These are phyloP conservation scores for Hypomontagnella monticulosa DNA, from an alignment of 495 filamentous ascomycete genomes.

Conservation along the genomic window DNA sequence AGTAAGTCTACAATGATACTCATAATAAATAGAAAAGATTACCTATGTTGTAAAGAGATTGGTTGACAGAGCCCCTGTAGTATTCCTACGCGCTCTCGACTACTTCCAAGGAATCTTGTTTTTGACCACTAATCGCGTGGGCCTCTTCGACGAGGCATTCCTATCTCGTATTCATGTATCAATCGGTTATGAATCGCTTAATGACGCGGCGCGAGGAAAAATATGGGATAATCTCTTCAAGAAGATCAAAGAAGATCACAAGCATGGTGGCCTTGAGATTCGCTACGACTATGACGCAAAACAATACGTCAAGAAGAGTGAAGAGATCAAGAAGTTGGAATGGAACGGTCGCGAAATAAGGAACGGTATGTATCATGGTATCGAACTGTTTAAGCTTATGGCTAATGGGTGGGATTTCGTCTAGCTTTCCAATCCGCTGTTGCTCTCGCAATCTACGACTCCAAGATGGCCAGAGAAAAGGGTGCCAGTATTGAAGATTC, in stretches of 20 bases:
- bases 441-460: constrained; percentile 20
- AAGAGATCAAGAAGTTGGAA: constrained; percentile 8
- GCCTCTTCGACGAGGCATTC: constrained; percentile 23
- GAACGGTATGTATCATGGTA: constrained; percentile 17
- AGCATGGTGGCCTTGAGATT: constrained; percentile 12
- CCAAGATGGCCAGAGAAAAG: constrained; percentile 7
- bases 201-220: constrained; percentile 4
- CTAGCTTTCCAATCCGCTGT: constrained; percentile 20
- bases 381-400: too few species aligned
- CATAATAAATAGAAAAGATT: background rate
- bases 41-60: too few species aligned
- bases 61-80: background rate
- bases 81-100: constrained; percentile 15
- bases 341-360: constrained; percentile 25
- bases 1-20: background rate
- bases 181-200: constrained; percentile 12
- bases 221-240: constrained; percentile 19
- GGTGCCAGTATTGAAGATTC: constrained; percentile 10
- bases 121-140: constrained; percentile 18
- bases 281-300: constrained; percentile 20
- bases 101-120: constrained; percentile 26
- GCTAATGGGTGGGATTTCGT: background rate
- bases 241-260: constrained; percentile 15
- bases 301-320: constrained; percentile 14
- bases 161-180: constrained; percentile 20